Percentiles rank a stretch among this genome's conserved stretches.
These are phyloP conservation scores for Blastocystis sp. DNA, from an alignment of 352 stramenopile species.

Conservation along the genomic window DNA sequence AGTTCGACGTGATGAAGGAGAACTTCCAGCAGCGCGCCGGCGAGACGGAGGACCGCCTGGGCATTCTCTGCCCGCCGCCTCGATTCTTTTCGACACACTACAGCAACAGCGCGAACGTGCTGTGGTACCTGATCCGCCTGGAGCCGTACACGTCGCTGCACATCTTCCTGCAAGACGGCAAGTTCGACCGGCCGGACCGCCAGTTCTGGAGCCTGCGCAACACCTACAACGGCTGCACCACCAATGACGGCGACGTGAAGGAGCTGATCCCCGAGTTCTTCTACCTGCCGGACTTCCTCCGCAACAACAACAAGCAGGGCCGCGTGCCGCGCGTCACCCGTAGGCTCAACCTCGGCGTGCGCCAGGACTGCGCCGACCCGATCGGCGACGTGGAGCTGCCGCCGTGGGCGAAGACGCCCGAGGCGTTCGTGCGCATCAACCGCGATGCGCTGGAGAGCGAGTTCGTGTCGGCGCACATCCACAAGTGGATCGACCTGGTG, in stretches of 20 bases:
- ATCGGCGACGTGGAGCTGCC: slow-evolving; percentile 93
- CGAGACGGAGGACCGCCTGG: slow-evolving; percentile 48
- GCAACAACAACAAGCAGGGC: slow-evolving; percentile 79
- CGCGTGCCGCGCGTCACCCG: slow-evolving; percentile 70
- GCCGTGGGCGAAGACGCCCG: slow-evolving; percentile 86
- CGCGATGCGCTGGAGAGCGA: slow-evolving; percentile 90
- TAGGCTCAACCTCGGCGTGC: slow-evolving; percentile 80
- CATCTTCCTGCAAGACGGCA: slow-evolving; percentile 74
- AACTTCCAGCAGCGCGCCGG: slow-evolving; percentile 26
- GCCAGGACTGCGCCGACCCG: slow-evolving; percentile 76
- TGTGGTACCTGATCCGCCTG: slow-evolving; percentile 93
- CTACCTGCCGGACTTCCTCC: slow-evolving; percentile 81
- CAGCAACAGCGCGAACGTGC: slow-evolving; percentile 90
- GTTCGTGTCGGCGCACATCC: slow-evolving; percentile 86
- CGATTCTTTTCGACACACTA: slow-evolving; percentile 98
- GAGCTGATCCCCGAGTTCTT: slow-evolving; percentile 82
- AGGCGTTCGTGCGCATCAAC: slow-evolving; percentile 91
- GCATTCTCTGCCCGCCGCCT: slow-evolving; percentile 78
- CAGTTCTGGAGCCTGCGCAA: slow-evolving; percentile 76
- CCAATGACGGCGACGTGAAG: slow-evolving; percentile 78
- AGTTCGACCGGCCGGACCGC: slow-evolving; percentile 77
- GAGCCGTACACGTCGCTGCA: slow-evolving; percentile 76
- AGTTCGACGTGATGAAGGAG: slow-evolving; percentile 59
- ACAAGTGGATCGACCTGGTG: slow-evolving; percentile 97
- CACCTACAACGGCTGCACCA: slow-evolving; percentile 78